Conservation (phyloP, 345 rosid genomes). For the Eucalyptus pauciflora region DNA sequence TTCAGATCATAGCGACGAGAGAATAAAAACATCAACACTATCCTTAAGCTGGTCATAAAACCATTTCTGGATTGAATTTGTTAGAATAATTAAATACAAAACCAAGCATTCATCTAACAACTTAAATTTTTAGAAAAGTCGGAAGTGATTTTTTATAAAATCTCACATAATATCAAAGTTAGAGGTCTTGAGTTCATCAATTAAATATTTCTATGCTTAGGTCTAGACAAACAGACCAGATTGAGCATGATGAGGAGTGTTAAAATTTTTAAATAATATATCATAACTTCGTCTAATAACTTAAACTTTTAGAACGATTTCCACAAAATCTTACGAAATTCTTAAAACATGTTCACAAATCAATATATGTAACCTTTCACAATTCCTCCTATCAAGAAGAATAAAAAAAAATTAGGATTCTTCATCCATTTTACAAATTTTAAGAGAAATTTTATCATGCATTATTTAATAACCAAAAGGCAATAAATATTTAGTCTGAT, state of each 20-base stretch:
- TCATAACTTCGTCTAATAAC: rapidly evolving
- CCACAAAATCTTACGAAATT: rapidly evolving
- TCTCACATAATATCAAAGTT: rapidly evolving
- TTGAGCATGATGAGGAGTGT: no score
- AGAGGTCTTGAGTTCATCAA: rapidly evolving
- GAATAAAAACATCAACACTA: not conserved
- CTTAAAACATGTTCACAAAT: rapidly evolving
- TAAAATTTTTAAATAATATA: no score
- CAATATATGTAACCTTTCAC: not conserved
- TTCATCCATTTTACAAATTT: not conserved
- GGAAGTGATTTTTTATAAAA: rapidly evolving
- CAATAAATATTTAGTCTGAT: not conserved
- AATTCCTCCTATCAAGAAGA: not conserved
- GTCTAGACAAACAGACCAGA: rapidly evolving
- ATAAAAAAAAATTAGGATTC: not conserved
- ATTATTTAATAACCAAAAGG: not conserved
- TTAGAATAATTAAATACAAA: no score
- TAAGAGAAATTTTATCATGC: not conserved
- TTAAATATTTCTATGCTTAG: no score
- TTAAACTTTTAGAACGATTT: rapidly evolving
- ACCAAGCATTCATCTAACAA: rapidly evolving
- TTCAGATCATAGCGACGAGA: not conserved
- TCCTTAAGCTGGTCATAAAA: not conserved
- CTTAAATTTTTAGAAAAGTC: rapidly evolving
- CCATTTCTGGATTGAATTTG: not conserved